A percentile compares a stretch with the other conserved stretches of the same genome.
Evolutionary conservation across 179 eudicot genomes (phyloP).

Genomic region (Spergularia azorica): DNA sequence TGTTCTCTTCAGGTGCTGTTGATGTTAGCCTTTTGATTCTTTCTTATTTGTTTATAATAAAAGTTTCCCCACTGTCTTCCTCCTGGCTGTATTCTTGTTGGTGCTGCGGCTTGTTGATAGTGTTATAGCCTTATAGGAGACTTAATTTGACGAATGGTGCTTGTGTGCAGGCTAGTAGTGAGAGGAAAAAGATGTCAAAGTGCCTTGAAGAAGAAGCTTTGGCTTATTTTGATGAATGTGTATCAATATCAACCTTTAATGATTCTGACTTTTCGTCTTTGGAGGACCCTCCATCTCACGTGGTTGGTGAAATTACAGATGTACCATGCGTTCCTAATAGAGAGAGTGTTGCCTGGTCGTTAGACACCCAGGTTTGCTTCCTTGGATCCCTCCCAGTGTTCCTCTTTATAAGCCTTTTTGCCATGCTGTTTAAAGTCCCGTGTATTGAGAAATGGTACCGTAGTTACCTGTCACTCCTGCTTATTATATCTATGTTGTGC

Average conservation of each 20-base stretch:
- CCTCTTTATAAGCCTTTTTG: background rate
- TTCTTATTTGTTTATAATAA: background rate
- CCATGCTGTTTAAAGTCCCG: background rate
- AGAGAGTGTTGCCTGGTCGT: constrained; percentile 23
- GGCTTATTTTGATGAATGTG: constrained; percentile 96
- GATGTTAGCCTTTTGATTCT: background rate
- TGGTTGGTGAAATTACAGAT: constrained; percentile 26
- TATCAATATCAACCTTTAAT: constrained; percentile 95
- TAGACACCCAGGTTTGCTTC: constrained; percentile 51
- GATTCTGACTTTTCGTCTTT: constrained; percentile 95
- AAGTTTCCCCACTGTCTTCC: background rate
- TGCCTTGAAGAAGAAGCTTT: constrained; percentile 89
- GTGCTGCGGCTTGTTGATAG: background rate
- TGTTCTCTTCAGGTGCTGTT: no score
- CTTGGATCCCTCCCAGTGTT: background rate
- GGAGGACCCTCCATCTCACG: constrained; percentile 66
- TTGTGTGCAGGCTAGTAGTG: constrained; percentile 71
- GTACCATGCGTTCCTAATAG: constrained; percentile 34
- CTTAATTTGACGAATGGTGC: constrained; percentile 13
- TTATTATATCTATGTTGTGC: background rate
- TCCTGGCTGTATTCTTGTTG: constrained; percentile 2
- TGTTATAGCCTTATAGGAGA: background rate
- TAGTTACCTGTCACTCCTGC: background rate
- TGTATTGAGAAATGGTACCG: background rate
- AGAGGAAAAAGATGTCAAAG: constrained; percentile 74